Percentiles rank a stretch among this genome's conserved stretches.
Evolutionary conservation across 495 filamentous ascomycete genomes (phyloP).

Genomic region (Choiromyces venosus): DNA sequence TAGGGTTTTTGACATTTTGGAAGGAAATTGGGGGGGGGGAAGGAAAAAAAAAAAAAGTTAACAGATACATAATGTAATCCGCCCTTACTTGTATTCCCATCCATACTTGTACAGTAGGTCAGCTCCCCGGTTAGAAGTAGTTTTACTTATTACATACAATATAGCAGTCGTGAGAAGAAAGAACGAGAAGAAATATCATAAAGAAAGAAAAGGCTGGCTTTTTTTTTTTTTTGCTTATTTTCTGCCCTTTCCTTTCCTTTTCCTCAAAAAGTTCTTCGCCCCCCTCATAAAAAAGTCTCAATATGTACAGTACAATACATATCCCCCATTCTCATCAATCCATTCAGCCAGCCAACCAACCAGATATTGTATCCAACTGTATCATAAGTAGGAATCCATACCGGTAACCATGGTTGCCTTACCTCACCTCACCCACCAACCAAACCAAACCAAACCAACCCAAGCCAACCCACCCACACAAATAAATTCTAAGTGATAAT

Average conservation of each 20-base stretch:
- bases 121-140: neutral
- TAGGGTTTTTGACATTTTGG: neutral
- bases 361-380: too few species aligned
- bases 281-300: neutral
- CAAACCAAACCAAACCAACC: neutral
- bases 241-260: neutral
- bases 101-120: too few species aligned
- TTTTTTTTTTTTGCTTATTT: neutral
- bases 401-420: conserved; percentile 33
- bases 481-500: neutral
- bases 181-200: neutral
- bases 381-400: conserved; percentile 10
- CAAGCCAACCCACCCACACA: conserved; percentile 1
- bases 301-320: too few species aligned
- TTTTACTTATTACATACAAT: neutral
- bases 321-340: too few species aligned
- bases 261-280: too few species aligned
- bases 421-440: conserved; percentile 25
- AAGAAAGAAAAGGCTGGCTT: neutral
- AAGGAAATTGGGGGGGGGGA: neutral
- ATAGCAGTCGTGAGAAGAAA: neutral
- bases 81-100: too few species aligned
- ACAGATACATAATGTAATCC: neutral
- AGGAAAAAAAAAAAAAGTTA: too few species aligned
- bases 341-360: neutral